A percentile compares a stretch with the other conserved stretches of the same genome.
These are phyloP conservation scores for Pseudonectria buxi DNA, from an alignment of 2,329 filamentous ascomycete genomes.

Conservation along the genomic window DNA sequence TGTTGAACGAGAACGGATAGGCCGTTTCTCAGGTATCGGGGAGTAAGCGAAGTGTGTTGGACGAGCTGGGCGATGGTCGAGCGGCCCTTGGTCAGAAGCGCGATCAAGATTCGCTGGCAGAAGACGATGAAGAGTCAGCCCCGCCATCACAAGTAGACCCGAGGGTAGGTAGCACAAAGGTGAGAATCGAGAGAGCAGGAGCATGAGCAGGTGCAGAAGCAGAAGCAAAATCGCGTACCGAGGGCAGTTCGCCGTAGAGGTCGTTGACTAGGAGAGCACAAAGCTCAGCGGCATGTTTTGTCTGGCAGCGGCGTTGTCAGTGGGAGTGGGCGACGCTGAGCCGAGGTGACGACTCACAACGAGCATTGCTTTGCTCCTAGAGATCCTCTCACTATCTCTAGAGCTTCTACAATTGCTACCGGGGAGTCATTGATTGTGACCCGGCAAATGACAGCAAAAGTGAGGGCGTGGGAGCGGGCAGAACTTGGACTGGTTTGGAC, in stretches of 20 bases:
- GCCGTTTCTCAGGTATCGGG: conserved; percentile 72
- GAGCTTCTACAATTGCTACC: conserved; percentile 67
- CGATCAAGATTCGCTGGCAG: conserved; percentile 71
- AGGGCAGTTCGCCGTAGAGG: conserved; percentile 83
- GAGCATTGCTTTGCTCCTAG: conserved; percentile 60
- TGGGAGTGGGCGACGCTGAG: conserved; percentile 10
- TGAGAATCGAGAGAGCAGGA: conserved; percentile 9
- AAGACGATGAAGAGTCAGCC: conserved; percentile 21
- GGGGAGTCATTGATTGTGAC: conserved; percentile 47
- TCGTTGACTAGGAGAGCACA: conserved; percentile 85
- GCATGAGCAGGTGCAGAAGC: conserved; percentile 6
- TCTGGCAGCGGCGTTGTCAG: conserved; percentile 35
- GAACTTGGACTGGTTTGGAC: neutral
- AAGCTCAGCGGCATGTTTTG: conserved; percentile 75
- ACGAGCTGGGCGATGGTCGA: conserved; percentile 63
- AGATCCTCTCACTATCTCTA: conserved; percentile 74
- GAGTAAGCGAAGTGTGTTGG: conserved; percentile 64
- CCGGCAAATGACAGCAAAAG: conserved; percentile 7
- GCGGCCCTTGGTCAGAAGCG: conserved; percentile 72
- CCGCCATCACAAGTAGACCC: conserved; percentile 11
- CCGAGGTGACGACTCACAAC: conserved; percentile 37
- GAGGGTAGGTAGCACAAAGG: conserved; percentile 4
- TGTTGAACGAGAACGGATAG: conserved; percentile 83
- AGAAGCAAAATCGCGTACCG: conserved; percentile 52
- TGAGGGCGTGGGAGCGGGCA: conserved; percentile 1